Evolutionary conservation across 306 rosid genomes (phyloP).

Genomic region (Leucaena leucocephala): DNA sequence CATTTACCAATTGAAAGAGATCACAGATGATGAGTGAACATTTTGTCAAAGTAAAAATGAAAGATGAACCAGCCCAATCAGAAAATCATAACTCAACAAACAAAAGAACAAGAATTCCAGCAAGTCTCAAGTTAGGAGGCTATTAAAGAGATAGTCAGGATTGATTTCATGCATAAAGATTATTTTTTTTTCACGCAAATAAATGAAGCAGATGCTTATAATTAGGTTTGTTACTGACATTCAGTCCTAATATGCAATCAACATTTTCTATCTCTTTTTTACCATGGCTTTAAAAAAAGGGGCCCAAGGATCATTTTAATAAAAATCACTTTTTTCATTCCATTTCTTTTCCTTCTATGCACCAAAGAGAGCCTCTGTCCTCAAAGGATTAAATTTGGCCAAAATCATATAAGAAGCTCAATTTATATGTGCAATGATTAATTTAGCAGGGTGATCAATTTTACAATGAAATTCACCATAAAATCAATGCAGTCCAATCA

Average conservation of each 20-base stretch:
- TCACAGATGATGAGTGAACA: constrained; percentile 21
- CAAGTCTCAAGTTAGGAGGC: constrained; percentile 22
- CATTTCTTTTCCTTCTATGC: too few species aligned
- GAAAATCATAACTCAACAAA: constrained; percentile 13
- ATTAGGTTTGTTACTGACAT: constrained; percentile 13
- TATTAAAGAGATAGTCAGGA: constrained; percentile 20
- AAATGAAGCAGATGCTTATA: constrained; percentile 3
- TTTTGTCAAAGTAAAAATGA: constrained; percentile 30
- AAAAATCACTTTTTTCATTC: too few species aligned
- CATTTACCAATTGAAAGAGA: constrained; percentile 23
- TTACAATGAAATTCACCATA: too few species aligned
- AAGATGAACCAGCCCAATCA: constrained; percentile 31
- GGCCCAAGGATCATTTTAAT: too few species aligned
- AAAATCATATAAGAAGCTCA: too few species aligned
- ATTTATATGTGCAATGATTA: too few species aligned
- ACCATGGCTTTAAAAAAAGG: too few species aligned
- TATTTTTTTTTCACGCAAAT: not conserved
- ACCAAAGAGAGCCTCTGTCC: too few species aligned
- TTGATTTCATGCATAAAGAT: constrained; percentile 17
- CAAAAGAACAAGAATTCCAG: constrained; percentile 30
- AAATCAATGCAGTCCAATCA: too few species aligned
- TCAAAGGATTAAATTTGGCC: too few species aligned
- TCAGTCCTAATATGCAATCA: not conserved
- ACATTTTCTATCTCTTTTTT: too few species aligned
- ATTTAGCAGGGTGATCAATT: too few species aligned